Conservation (phyloP, 192 early-diverging fungal species). For the Lobosporangium transversale region DNA sequence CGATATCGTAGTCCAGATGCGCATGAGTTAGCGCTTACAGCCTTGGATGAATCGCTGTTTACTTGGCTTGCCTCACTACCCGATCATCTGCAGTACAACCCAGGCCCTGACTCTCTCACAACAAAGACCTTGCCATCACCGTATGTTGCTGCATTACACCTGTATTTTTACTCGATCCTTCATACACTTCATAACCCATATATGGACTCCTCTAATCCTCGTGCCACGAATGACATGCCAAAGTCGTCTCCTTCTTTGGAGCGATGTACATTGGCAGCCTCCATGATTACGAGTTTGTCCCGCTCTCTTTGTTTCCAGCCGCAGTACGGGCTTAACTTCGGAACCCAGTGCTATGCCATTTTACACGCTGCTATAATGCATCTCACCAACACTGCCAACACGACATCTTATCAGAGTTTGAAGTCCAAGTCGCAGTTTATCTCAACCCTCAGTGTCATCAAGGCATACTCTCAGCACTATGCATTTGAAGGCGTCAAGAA, state of each 20-base stretch:
- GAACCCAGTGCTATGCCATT: slow-evolving; percentile 49
- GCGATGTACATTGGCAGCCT: slow-evolving; percentile 45
- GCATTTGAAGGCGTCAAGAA: slow-evolving; percentile 52
- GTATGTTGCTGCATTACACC: slow-evolving; percentile 52
- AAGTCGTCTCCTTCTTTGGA: slow-evolving; percentile 40
- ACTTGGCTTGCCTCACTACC: slow-evolving; percentile 61
- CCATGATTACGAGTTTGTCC: slow-evolving; percentile 48
- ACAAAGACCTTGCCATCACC: slow-evolving; percentile 44
- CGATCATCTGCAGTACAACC: slow-evolving; percentile 61
- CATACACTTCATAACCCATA: slow-evolving; percentile 67
- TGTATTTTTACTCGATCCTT: slow-evolving; percentile 63
- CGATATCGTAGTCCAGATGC: slow-evolving; percentile 41
- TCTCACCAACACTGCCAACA: slow-evolving; percentile 51
- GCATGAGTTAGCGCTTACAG: slow-evolving; percentile 41
- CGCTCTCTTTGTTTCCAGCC: slow-evolving; percentile 50
- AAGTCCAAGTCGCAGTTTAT: slow-evolving; percentile 54
- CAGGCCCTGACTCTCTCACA: slow-evolving; percentile 32
- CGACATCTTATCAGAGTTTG: slow-evolving; percentile 50
- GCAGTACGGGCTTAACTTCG: slow-evolving; percentile 51
- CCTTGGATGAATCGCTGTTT: slow-evolving; percentile 52
- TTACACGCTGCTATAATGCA: slow-evolving; percentile 50
- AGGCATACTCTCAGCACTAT: slow-evolving; percentile 50
- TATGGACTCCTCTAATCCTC: slow-evolving; percentile 53
- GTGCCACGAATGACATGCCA: slow-evolving; percentile 46
- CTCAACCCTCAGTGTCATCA: slow-evolving; percentile 49